These are phyloP conservation scores for Auricularia cornea DNA, from an alignment of 768 basidiomycete species.

Conservation along the genomic window DNA sequence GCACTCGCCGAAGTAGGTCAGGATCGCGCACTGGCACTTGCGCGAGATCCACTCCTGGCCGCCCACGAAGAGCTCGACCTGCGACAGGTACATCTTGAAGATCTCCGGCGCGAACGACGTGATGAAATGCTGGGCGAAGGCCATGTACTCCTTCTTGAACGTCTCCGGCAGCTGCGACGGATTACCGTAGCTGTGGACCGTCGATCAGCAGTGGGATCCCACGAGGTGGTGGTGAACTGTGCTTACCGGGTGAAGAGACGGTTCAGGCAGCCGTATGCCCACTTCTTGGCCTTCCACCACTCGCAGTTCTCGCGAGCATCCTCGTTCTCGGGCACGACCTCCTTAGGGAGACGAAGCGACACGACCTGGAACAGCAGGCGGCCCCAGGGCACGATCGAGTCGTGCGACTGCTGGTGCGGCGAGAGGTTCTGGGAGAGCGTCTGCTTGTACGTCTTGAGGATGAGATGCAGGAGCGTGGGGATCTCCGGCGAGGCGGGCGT, in stretches of 20 bases:
- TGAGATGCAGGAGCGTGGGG: slow-evolving; percentile 75
- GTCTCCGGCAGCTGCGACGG: slow-evolving; percentile 76
- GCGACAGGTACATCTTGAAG: slow-evolving; percentile 64
- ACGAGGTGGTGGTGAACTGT: slow-evolving; percentile 2
- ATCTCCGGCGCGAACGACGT: slow-evolving; percentile 79
- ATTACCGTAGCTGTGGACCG: slow-evolving; percentile 58
- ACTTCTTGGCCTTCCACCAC: slow-evolving; percentile 93
- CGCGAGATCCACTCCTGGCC: slow-evolving; percentile 71
- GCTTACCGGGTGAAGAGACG: slow-evolving; percentile 69
- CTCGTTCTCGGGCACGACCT: slow-evolving; percentile 58
- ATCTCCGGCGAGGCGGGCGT: slow-evolving; percentile 54
- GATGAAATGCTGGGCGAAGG: slow-evolving; percentile 73
- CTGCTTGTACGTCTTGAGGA: slow-evolving; percentile 80
- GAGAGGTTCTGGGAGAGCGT: slow-evolving; percentile 70
- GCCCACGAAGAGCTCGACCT: slow-evolving; percentile 64
- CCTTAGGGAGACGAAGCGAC: slow-evolving; percentile 57
- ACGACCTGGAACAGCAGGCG: slow-evolving; percentile 72
- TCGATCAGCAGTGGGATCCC: background rate
- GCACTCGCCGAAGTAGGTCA: slow-evolving; percentile 82
- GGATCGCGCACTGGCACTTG: slow-evolving; percentile 77
- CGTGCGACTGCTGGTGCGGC: slow-evolving; percentile 61
- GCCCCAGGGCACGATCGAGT: slow-evolving; percentile 83
- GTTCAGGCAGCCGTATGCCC: slow-evolving; percentile 79
- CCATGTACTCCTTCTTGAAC: slow-evolving; percentile 57
- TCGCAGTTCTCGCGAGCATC: slow-evolving; percentile 70